These are phyloP conservation scores for Candida pseudoglaebosa DNA, from an alignment of 805 yeast species.

Conservation along the genomic window DNA sequence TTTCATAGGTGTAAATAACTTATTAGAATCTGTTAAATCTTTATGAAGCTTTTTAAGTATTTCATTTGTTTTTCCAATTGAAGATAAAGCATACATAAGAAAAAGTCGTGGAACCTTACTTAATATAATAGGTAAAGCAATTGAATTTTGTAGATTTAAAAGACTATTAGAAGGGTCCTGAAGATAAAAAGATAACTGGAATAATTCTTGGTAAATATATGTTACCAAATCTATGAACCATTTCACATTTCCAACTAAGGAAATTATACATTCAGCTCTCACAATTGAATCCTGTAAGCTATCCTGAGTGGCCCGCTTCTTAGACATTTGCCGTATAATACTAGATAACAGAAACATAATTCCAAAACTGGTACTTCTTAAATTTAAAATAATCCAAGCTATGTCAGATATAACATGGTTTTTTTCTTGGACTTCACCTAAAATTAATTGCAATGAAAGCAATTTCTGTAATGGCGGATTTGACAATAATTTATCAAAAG, in stretches of 20 bases:
- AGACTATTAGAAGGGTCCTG: conserved; percentile 14
- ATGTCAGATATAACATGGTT: conserved; percentile 41
- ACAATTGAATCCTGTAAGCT: conserved; percentile 49
- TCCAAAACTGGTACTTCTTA: conserved; percentile 70
- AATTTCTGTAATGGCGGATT: conserved; percentile 76
- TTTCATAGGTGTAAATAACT: conserved; percentile 45
- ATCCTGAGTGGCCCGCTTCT: conserved; percentile 52
- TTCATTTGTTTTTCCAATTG: conserved; percentile 59
- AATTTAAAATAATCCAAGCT: conserved; percentile 62
- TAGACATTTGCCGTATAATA: conserved; percentile 61
- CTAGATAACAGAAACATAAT: conserved; percentile 59
- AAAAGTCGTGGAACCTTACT: conserved; percentile 70
- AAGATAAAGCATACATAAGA: conserved; percentile 61
- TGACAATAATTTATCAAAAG: conserved; percentile 68
- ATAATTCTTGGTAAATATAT: conserved; percentile 67
- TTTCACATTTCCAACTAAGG: conserved; percentile 69
- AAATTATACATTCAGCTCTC: conserved; percentile 59
- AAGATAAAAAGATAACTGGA: conserved; percentile 38
- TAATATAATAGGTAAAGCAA: conserved; percentile 56
- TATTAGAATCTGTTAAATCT: conserved; percentile 40
- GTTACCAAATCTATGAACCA: conserved; percentile 84
- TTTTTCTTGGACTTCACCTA: conserved; percentile 44
- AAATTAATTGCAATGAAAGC: conserved; percentile 60
- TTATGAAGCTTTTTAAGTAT: conserved; percentile 54
- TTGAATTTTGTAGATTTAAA: conserved; percentile 29